Evolutionary conservation across 306 rosid species (phyloP).

Genomic region (Hippophae tibetana): DNA sequence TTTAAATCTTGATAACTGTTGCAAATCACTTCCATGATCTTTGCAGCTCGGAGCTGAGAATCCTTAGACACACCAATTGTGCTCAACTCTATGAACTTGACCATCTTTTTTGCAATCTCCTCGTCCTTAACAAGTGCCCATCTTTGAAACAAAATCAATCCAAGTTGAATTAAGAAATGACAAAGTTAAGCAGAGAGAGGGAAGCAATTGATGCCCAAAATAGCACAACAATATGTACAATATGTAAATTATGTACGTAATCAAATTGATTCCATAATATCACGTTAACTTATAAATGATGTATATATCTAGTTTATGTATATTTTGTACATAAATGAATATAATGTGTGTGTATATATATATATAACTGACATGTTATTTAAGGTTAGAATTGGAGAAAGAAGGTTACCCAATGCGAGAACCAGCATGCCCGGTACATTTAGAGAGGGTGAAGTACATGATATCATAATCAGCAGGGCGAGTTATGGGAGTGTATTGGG

Average conservation of each 20-base stretch:
- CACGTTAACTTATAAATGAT: too few species aligned
- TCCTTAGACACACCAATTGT: slow-evolving; percentile 74
- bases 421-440: slow-evolving; percentile 86
- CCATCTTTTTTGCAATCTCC: slow-evolving; percentile 61
- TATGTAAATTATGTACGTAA: too few species aligned
- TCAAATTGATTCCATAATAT: too few species aligned
- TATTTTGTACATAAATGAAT: too few species aligned
- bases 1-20: slow-evolving; percentile 36
- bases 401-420: slow-evolving; percentile 67
- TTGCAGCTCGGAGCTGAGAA: slow-evolving; percentile 61
- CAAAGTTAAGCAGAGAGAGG: too few species aligned
- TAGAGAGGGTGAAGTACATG: slow-evolving; percentile 69
- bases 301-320: too few species aligned
- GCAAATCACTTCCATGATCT: slow-evolving; percentile 50
- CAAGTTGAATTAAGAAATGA: not conserved
- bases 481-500: slow-evolving; percentile 59
- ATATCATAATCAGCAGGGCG: slow-evolving; percentile 31
- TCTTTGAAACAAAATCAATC: slow-evolving; percentile 27
- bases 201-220: too few species aligned
- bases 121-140: slow-evolving; percentile 51
- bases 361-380: too few species aligned
- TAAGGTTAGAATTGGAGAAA: too few species aligned
- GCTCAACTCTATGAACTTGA: slow-evolving; percentile 37
- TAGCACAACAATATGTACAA: too few species aligned
- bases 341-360: too few species aligned